phyloP scores from a whole-genome alignment of 129 eudicot species.

The Smallanthus sonchifolius region DNA sequence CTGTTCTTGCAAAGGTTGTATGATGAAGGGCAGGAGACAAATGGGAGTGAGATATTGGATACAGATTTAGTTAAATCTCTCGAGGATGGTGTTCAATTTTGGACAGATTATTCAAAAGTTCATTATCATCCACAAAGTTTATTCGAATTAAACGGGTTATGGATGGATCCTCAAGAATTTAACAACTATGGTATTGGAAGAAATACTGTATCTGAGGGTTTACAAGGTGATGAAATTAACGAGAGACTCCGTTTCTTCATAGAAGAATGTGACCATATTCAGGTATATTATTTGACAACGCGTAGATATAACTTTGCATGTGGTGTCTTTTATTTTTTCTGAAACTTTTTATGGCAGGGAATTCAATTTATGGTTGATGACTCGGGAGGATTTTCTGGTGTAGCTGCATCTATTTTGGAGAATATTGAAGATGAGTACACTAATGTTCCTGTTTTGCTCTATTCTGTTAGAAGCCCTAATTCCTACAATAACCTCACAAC shows the following conservation, averaged over 20 bases:
- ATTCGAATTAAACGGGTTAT: constrained; percentile 70
- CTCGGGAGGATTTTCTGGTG: constrained; percentile 87
- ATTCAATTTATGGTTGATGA: constrained; percentile 81
- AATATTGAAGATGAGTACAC: constrained; percentile 75
- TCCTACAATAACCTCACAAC: constrained; percentile 22
- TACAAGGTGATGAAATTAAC: constrained; percentile 70
- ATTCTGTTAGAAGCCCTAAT: constrained; percentile 57
- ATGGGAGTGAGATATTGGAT: constrained; percentile 43
- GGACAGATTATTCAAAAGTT: constrained; percentile 95
- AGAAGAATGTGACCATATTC: constrained; percentile 91
- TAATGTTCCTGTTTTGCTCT: constrained; percentile 76
- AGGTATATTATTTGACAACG: constrained; percentile 40
- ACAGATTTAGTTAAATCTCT: constrained; percentile 69
- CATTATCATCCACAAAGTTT: constrained; percentile 94
- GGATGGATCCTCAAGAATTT: constrained; percentile 54
- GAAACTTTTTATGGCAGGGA: constrained; percentile 43
- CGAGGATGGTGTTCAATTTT: constrained; percentile 66
- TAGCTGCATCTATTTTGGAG: constrained; percentile 71
- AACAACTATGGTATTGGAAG: constrained; percentile 73
- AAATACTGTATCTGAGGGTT: constrained; percentile 58
- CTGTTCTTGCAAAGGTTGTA: constrained; percentile 73
- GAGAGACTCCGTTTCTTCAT: constrained; percentile 81
- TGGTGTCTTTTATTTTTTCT: background rate
- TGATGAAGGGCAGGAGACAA: constrained; percentile 49
- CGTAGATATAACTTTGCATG: background rate